A percentile compares a stretch with the other conserved stretches of the same genome.
phyloP scores from a whole-genome alignment of 2,329 filamentous ascomycete species.

The Lasiodiplodia sp. region DNA sequence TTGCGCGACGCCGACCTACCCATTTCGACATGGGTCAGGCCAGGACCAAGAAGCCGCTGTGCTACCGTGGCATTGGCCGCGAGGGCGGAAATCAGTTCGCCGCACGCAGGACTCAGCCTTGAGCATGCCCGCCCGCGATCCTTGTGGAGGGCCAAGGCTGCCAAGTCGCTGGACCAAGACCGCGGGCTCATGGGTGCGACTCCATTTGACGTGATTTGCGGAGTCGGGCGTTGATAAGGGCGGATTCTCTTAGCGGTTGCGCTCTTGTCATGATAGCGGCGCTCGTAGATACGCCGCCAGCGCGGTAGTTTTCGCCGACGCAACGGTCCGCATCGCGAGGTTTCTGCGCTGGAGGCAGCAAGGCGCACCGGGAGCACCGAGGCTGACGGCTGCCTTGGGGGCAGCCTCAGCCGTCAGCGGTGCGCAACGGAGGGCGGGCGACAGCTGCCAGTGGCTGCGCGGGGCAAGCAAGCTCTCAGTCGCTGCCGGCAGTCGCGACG shows the following conservation, averaged over 20 bases:
- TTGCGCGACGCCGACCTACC: slow-evolving; percentile 17
- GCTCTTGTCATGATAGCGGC: slow-evolving; percentile 25
- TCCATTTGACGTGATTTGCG: slow-evolving; percentile 27
- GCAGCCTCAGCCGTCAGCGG: slow-evolving; percentile 15
- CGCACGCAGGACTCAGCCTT: slow-evolving; percentile 14
- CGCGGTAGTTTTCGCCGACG: slow-evolving; percentile 4
- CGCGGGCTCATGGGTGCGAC: neutral
- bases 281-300: slow-evolving; percentile 19
- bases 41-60: slow-evolving; percentile 17
- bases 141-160: slow-evolving; percentile 25
- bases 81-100: slow-evolving; percentile 22
- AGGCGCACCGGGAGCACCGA: neutral
- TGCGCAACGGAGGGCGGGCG: too few relatives aligned
- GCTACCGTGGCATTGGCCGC: slow-evolving; percentile 16
- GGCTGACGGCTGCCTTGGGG: slow-evolving; percentile 6
- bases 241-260: slow-evolving; percentile 21
- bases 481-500: too few relatives aligned
- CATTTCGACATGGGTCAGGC: slow-evolving; percentile 5
- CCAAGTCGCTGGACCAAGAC: slow-evolving; percentile 23
- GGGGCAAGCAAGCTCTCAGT: neutral
- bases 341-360: neutral
- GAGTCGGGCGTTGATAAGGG: slow-evolving; percentile 25
- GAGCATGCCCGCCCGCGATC: slow-evolving; percentile 21
- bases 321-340: neutral
- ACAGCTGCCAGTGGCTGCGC: neutral